A percentile compares a stretch with the other conserved stretches of the same genome.
Evolutionary conservation across 1,139 yeast species (phyloP).

Genomic region (Zhuliangozyma blackwelliae): DNA sequence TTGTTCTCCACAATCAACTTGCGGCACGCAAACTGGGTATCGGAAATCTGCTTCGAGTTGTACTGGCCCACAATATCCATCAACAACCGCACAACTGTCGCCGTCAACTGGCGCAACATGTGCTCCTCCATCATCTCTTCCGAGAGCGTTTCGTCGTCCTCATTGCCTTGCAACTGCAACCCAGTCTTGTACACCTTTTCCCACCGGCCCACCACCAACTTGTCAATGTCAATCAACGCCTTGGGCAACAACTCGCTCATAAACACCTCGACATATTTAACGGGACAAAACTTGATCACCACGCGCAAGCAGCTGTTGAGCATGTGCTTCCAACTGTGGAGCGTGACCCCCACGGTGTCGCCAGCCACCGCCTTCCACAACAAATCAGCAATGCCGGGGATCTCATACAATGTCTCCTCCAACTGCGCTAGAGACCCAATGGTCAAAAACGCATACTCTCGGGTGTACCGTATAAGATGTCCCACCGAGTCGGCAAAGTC

Average conservation of each 20-base stretch:
- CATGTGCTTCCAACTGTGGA: conserved; percentile 97
- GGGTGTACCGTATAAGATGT: conserved; percentile 87
- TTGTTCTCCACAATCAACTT: conserved; percentile 61
- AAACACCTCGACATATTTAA: conserved; percentile 59
- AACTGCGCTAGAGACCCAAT: conserved; percentile 86
- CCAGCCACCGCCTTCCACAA: conserved; percentile 87
- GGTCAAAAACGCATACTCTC: conserved; percentile 91
- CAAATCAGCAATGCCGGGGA: conserved; percentile 72
- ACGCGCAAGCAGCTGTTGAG: conserved; percentile 84
- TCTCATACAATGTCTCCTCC: conserved; percentile 83
- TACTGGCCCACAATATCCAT: conserved; percentile 86
- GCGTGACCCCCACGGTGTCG: conserved; percentile 78
- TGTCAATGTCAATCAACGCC: conserved; percentile 68
- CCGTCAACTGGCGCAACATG: conserved; percentile 85
- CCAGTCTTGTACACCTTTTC: conserved; percentile 64
- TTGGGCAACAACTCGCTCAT: conserved; percentile 76
- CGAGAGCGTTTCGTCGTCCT: conserved; percentile 79
- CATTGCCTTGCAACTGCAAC: conserved; percentile 63
- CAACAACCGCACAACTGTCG: conserved; percentile 83
- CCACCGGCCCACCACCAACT: conserved; percentile 71
- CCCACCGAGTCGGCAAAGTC: conserved; percentile 99
- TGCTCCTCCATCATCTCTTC: conserved; percentile 99
- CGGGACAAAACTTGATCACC: conserved; percentile 85
- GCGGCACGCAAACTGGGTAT: conserved; percentile 63
- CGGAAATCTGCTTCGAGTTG: conserved; percentile 42